These are phyloP conservation scores for Porcisia deanei DNA, from an alignment of 208 protist species.

Conservation along the genomic window DNA sequence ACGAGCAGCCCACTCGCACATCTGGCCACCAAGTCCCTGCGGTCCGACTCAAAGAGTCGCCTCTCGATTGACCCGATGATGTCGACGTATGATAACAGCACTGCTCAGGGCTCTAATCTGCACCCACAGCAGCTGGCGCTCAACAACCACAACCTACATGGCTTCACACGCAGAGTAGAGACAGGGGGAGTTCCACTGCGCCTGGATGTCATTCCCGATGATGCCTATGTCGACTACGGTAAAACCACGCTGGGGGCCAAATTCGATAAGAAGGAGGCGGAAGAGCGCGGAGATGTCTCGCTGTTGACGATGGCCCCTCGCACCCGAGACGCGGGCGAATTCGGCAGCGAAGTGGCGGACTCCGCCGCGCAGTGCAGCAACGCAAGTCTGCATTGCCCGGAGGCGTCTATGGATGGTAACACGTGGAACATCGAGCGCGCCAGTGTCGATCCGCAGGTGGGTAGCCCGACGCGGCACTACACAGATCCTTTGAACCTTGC, in stretches of 20 bases:
- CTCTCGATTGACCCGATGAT: not conserved
- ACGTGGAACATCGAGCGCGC: conserved; percentile 36
- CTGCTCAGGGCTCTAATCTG: not conserved
- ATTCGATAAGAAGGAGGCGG: not conserved
- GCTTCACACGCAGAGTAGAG: conserved; percentile 38
- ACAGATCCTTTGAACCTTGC: conserved; percentile 48
- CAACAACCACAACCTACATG: conserved; percentile 45
- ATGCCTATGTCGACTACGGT: conserved; percentile 27
- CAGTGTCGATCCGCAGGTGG: conserved; percentile 37
- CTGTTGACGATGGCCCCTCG: conserved; percentile 16
- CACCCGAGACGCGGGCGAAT: conserved; percentile 18
- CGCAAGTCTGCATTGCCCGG: conserved; percentile 14
- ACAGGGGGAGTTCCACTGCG: conserved; percentile 44
- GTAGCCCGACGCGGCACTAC: conserved; percentile 26
- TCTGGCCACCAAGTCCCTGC: conserved; percentile 2
- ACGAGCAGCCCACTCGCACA: conserved; percentile 20
- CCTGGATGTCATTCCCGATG: conserved; percentile 33
- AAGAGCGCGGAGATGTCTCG: conserved; percentile 14
- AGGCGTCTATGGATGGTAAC: conserved; percentile 27
- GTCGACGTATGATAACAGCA: conserved; percentile 5
- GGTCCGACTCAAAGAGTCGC: conserved; percentile 22
- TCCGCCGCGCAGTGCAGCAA: conserved; percentile 22
- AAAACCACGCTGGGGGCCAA: not conserved
- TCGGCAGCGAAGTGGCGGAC: conserved; percentile 25
- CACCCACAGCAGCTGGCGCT: conserved; percentile 41